Conservation (phyloP, 768 basidiomycete genomes). For the Dioszegia aurantiaca region DNA sequence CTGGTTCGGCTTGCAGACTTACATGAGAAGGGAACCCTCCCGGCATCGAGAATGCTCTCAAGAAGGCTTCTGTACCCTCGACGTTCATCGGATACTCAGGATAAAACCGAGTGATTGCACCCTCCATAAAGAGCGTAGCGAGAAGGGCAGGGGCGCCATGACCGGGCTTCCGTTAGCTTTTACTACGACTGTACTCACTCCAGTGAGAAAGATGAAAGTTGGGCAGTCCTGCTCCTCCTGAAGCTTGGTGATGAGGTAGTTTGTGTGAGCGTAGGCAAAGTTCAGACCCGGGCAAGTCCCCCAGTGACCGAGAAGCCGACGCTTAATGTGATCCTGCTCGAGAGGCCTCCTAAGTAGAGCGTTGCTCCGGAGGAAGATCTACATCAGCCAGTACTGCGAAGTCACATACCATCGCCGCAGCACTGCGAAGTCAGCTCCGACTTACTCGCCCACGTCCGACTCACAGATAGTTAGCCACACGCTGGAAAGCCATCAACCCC, state of each 20-base stretch:
- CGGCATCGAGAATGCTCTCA: constrained; percentile 72
- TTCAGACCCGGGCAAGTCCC: constrained; percentile 67
- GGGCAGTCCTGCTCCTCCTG: constrained; percentile 52
- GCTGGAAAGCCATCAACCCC: constrained; percentile 48
- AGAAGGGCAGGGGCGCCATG: constrained; percentile 85
- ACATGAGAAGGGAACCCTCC: constrained; percentile 76
- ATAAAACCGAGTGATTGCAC: constrained; percentile 57
- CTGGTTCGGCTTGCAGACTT: constrained; percentile 17
- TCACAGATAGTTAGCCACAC: constrained; percentile 47
- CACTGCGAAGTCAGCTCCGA: constrained; percentile 20
- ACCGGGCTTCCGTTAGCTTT: constrained; percentile 52
- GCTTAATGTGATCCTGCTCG: constrained; percentile 70
- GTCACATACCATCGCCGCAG: constrained; percentile 25
- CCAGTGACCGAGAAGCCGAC: constrained; percentile 77
- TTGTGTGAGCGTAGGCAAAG: constrained; percentile 70
- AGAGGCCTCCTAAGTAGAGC: constrained; percentile 63
- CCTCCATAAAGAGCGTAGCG: constrained; percentile 82
- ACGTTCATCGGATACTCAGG: constrained; percentile 53
- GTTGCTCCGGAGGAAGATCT: constrained; percentile 70
- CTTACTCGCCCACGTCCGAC: constrained; percentile 1
- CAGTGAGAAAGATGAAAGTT: constrained; percentile 71
- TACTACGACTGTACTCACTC: constrained; percentile 46
- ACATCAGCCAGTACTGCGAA: not conserved
- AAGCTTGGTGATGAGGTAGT: constrained; percentile 53
- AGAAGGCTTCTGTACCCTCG: constrained; percentile 58